A percentile compares a stretch with the other conserved stretches of the same genome.
Evolutionary conservation across 2,329 filamentous ascomycete species (phyloP).

Genomic region (Diplodia scrobiculata): DNA sequence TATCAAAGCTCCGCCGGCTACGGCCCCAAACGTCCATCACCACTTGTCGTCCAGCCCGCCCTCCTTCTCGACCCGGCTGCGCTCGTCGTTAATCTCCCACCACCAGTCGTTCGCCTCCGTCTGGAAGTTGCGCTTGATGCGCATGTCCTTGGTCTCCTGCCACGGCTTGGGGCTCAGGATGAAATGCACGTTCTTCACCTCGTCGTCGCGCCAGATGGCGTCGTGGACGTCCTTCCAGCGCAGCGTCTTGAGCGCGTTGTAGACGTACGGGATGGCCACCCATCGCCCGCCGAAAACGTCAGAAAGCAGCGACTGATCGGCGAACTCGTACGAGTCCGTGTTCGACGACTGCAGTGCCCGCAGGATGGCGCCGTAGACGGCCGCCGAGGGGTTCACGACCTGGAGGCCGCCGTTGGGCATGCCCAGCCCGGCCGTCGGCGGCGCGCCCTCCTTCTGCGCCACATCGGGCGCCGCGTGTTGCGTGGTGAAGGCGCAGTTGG

Average conservation of each 20-base stretch:
- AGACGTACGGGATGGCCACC: slow-evolving; percentile 62
- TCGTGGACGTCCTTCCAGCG: slow-evolving; percentile 59
- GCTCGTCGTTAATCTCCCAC: slow-evolving; percentile 56
- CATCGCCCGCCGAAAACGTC: slow-evolving; percentile 61
- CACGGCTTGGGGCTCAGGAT: slow-evolving; percentile 65
- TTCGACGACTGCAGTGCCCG: slow-evolving; percentile 50
- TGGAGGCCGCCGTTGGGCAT: slow-evolving; percentile 64
- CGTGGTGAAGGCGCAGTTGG: slow-evolving; percentile 63
- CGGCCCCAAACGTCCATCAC: slow-evolving; percentile 35
- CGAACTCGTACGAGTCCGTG: slow-evolving; percentile 59
- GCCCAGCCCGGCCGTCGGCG: slow-evolving; percentile 54
- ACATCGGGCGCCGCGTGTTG: slow-evolving; percentile 56
- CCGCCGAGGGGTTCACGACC: slow-evolving; percentile 61
- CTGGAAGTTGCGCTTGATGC: slow-evolving; percentile 33
- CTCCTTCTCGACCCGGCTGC: slow-evolving; percentile 52
- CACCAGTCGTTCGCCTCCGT: slow-evolving; percentile 59
- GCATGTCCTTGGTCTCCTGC: slow-evolving; percentile 56
- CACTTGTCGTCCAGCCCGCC: slow-evolving; percentile 56
- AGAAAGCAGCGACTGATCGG: slow-evolving; percentile 61
- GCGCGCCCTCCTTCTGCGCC: slow-evolving; percentile 57
- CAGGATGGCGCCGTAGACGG: slow-evolving; percentile 56
- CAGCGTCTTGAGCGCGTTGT: slow-evolving; percentile 65
- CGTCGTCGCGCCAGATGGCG: slow-evolving; percentile 61
- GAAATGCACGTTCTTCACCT: slow-evolving; percentile 66
- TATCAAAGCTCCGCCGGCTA: slow-evolving; percentile 17